Evolutionary conservation across 805 yeast species (phyloP), one percentile per base, ranked within the genome.

Genomic region (Cephaloascus fragrans): DNA sequence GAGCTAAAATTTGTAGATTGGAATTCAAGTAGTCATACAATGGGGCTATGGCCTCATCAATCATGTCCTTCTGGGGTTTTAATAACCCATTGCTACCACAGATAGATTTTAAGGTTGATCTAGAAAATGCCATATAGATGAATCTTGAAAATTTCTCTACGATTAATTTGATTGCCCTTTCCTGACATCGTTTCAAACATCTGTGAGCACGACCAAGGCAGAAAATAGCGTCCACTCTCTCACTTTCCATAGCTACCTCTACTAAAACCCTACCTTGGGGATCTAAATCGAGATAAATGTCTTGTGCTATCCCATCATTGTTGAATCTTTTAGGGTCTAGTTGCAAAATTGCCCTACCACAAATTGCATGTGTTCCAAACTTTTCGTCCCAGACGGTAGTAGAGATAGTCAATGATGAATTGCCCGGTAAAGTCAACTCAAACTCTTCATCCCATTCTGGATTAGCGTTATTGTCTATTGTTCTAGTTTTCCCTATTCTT

Each of bases 391-490:
- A 85, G 1, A 84, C 73, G 2, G 81, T 78, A 2, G 77, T 72
- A 2, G 77, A 69, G 2, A 83, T 46, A 19, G 75, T 65, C 29
- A 69, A 59, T 2, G 71, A 52, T 2, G 69, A 56, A 18, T 65
- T 57, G 0, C 70, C 66, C 0, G 59, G 56, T 3, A 19, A 15
- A 28, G 63, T 60, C 6, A 64, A 42, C 54, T 87, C 95, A 53
- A 87, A 85, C 41, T 83, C 84, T 61, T 89, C 96, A 49, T 85
- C 84, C 94, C 94, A 90, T 14, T 71, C 74, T 0, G 97, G 96
- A 48, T 78, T 77, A 26, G 72, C 60, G 3, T 79, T 74, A 39
- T 74, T 74, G 23, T 68, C 64, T 3, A 83, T 64, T 0, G 80
- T 71, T 47, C 84, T 67, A 0, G 97, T 89, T 43, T 75, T 77